Evolutionary conservation across 257 asterid genomes (phyloP), one percentile per base, ranked within the genome.

Genomic region (Fraxinus americana): DNA sequence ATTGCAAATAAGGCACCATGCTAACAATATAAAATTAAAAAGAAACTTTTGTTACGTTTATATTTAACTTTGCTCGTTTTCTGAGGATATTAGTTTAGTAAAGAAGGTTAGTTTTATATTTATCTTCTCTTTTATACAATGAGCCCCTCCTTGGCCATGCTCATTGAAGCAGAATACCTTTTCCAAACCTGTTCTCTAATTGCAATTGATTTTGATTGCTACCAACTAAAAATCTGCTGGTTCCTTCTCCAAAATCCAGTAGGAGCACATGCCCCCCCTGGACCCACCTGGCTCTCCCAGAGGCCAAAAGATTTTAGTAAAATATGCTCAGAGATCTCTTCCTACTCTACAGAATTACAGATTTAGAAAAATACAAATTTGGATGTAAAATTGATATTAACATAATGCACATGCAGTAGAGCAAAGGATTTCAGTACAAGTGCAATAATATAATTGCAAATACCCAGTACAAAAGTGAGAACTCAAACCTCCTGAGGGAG

Each of bases 401-500:
- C 50, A 35, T 21, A 38, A 71, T 36, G 67, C 36, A 54, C 61
- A 48, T 27, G 45, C 21, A 17, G 23, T 38, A 57, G 25, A 8
- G 4, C n/a, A 41, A 74, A 29, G 48, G 29, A 21, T 16, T 43
- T 50, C 32, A 32, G 36, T 30, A 45, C 38, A 80, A 79, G 14
- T 67, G 29, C 13, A 27, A 75, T 67, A n/a, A 80, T 27, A 27
- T 2, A 65, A 79, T 25, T 67, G 45, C 21, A 52, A 38, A 43
- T 7, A 34, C 14, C 41, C 14, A 69, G 73, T 21, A 45, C 75
- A 68, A 48, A 70, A 65, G 77, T 30, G 80, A 76, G 59, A 70
- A 43, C 70, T 13, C 75, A 43, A 41, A 95, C 99, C 99, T 95
- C 99, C 88, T 95, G 99, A 72, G 99, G 99, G 78, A 95, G 97